Conservation (phyloP, 768 basidiomycete genomes). For the Dioszegia hungarica region DNA sequence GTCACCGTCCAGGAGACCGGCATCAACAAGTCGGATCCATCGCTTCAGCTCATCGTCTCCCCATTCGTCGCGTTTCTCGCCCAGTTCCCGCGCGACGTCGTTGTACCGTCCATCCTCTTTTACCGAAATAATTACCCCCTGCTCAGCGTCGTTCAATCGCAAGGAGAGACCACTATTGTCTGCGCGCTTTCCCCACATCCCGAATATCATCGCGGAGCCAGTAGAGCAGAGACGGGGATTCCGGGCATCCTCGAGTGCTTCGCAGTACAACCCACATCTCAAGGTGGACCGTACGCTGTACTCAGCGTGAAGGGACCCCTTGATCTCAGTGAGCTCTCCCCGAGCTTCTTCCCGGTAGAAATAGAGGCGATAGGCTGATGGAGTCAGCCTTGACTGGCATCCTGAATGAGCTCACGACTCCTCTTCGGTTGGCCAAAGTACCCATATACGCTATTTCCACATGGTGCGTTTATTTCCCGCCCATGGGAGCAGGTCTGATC, state of each 20-base stretch:
- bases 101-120: not conserved
- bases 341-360: not conserved
- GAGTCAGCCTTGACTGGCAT: slow-evolving; percentile 1
- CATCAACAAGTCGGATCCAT: slow-evolving; percentile 4
- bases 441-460: slow-evolving; percentile 1
- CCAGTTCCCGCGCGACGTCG: not conserved
- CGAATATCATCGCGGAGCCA: not conserved
- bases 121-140: not conserved
- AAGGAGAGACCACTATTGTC: not conserved
- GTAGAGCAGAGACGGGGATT: not conserved
- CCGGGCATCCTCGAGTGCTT: not conserved
- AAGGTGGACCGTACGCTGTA: not conserved
- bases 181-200: too few species aligned
- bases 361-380: not conserved
- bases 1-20: too few species aligned
- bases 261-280: not conserved
- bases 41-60: not conserved
- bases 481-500: not conserved
- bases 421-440: not conserved
- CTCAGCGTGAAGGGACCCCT: not conserved
- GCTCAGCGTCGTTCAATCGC: not conserved
- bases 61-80: not conserved
- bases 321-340: not conserved
- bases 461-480: not conserved
- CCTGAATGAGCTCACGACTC: slow-evolving; percentile 1